Evolutionary conservation across 2,329 filamentous ascomycete genomes (phyloP), one percentile per base, ranked within the genome.

Genomic region (Diaporthe nobilis): DNA sequence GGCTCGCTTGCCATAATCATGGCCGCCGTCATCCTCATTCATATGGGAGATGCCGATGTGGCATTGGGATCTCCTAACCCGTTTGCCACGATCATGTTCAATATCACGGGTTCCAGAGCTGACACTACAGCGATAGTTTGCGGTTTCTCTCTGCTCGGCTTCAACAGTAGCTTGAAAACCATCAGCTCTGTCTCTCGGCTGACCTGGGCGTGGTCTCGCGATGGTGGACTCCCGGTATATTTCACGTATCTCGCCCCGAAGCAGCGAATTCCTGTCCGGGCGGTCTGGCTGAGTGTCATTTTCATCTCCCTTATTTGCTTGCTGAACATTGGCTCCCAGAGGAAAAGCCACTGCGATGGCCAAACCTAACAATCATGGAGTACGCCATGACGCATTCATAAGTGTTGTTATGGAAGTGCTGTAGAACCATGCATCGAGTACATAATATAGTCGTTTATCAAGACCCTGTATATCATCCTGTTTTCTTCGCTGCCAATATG

Each of bases 121-220:
- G 85, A 84, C 3, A 83, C 86, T 1, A 88, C 84, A 3, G 82
- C 83, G 10, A 83, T 88, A 79, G 80, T 86, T 8, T 80, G 81
- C 0, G 80, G 85, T 0, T 79, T 88, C 37, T 81, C 84, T 0
- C 76, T 86, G 0, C 80, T 87, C 47, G 80, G 83, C 25, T 82
- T 84, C 74, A 81, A 85, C 65, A 83, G 84, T 1, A 84, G 84
- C 51, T 84, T 86, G 67, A 85, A 83, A 51, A 82, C 82, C 60
- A 82, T 88, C 3, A 86, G 87, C 1, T 88, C 87, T 0, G 85
- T 86, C 1, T 87, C 86, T 3, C 85, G 87, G 6, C 79, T 88
- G 2, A 85, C 86, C 1, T 89, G 87, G 87, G 85, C 85, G 0
- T 89, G 87, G 81, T 85, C 87, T 25, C 80, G 84, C 4, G 87